Base-by-base conservation (phyloP, 208 protist genomes). In the Crithidia fasciculata region DNA sequence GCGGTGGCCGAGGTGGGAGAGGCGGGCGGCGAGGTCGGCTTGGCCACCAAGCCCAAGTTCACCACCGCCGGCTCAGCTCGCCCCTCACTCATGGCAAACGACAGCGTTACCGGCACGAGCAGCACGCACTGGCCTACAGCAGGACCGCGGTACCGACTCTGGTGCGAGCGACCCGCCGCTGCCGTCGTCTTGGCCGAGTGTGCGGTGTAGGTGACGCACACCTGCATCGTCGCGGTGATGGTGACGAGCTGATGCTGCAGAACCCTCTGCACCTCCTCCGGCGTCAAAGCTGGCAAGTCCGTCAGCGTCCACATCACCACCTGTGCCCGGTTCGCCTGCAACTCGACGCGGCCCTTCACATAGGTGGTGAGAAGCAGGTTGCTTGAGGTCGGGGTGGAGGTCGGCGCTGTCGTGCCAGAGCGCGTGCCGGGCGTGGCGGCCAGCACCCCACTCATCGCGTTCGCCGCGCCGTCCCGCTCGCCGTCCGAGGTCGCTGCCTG, bases 61-160 rank as follows among this genome's bases (percentile, higher is more conserved):
- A 87, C 72, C 45, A 68, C 39, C 39, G 69, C 47, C 15, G 88
- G 88, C 54, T 86, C 82, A 45, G 78, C 88, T 2, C 74, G 69
- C 12, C 88, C 88, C 61, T 91, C 88, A 61, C 91, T 96, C 70
- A 91, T 72, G 9, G 91, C 85, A 40, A 80, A 50, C 5, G 70
- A 71, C 43, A 84, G 82, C 28, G 72, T 74, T 69, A 80, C 80
- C 50, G 80, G 84, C 10, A 84, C 73, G 36, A 88, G 81, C 53
- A 83, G 75, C 54, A 84, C 71, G 15, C 82, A 86, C 69, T 86
- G 81, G 0, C 77, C 81, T 18, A 72, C 69, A 2, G 74, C 62
- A 9, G 82, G 77, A 8, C 57, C 72, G 54, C 67, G 54, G 58
- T 83, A 67, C 5, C 75, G 81, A n/a, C 61, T 54, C 63, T 37